Evolutionary conservation across 2,329 filamentous ascomycete species (phyloP).

Genomic region (Fusarium palustre): DNA sequence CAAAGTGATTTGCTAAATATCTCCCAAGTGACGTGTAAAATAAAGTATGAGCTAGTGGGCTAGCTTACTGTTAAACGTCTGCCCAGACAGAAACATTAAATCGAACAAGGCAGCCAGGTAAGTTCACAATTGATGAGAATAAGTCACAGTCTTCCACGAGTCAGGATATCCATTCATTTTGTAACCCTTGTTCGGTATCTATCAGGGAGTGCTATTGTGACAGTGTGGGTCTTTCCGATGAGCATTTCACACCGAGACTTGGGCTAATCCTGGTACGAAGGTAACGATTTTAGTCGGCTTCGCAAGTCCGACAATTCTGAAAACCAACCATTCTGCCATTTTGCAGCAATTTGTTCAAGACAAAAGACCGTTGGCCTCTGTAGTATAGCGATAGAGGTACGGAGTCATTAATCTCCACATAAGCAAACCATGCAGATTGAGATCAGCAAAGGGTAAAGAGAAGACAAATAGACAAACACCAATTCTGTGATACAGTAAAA

Average conservation of each 20-base stretch:
- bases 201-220: not conserved
- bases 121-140: not conserved
- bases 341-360: not conserved
- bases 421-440: not conserved
- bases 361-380: not conserved
- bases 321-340: not conserved
- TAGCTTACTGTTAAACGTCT: not conserved
- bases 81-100: not conserved
- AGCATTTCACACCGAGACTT: not conserved
- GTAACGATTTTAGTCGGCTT: not conserved
- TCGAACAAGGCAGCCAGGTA: fast-evolving
- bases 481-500: no score
- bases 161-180: not conserved
- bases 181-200: not conserved
- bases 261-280: not conserved
- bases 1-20: fast-evolving
- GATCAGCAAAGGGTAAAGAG: not conserved
- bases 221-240: not conserved
- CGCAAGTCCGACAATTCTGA: fast-evolving
- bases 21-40: not conserved
- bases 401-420: not conserved
- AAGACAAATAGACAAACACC: fast-evolving
- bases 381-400: fast-evolving
- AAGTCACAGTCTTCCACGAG: not conserved
- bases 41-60: not conserved